These are phyloP conservation scores for Escovopsis sp. DNA, from an alignment of 2,329 filamentous ascomycete species.

Conservation along the genomic window DNA sequence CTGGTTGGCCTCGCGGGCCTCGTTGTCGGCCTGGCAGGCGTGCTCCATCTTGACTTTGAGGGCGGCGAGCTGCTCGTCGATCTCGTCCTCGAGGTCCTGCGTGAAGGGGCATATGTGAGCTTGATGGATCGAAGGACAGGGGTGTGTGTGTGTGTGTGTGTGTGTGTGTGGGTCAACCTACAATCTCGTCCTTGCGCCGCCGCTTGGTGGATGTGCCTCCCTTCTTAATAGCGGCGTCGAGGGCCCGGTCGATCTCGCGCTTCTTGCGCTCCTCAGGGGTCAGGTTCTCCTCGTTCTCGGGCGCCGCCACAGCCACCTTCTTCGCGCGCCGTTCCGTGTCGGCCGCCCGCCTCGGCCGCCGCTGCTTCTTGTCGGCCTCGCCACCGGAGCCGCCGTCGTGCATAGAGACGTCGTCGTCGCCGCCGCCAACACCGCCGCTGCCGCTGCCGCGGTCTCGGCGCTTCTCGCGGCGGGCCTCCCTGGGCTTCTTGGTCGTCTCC, in stretches of 20 bases:
- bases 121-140: not conserved
- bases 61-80: slow-evolving; percentile 77
- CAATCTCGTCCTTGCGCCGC: slow-evolving; percentile 77
- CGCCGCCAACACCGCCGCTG: too few relatives aligned
- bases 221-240: slow-evolving; percentile 80
- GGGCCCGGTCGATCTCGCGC: slow-evolving; percentile 69
- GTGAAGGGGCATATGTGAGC: slow-evolving; percentile 5
- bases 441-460: slow-evolving; percentile 22
- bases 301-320: slow-evolving; percentile 25
- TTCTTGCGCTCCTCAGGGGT: slow-evolving; percentile 74
- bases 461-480: slow-evolving; percentile 58
- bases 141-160: too few relatives aligned
- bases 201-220: slow-evolving; percentile 44
- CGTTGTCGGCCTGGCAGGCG: slow-evolving; percentile 75
- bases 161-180: slow-evolving; percentile 26
- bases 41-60: slow-evolving; percentile 84
- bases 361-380: slow-evolving; percentile 27
- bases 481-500: slow-evolving; percentile 55
- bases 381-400: slow-evolving; percentile 34
- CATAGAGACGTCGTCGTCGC: slow-evolving; percentile 31
- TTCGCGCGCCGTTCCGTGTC: slow-evolving; percentile 30
- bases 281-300: slow-evolving; percentile 62
- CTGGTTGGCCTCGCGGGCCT: slow-evolving; percentile 61
- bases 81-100: slow-evolving; percentile 77
- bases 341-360: slow-evolving; percentile 32